These are phyloP conservation scores for Prunella vulgaris DNA, from an alignment of 257 asterid genomes.

Conservation along the genomic window DNA sequence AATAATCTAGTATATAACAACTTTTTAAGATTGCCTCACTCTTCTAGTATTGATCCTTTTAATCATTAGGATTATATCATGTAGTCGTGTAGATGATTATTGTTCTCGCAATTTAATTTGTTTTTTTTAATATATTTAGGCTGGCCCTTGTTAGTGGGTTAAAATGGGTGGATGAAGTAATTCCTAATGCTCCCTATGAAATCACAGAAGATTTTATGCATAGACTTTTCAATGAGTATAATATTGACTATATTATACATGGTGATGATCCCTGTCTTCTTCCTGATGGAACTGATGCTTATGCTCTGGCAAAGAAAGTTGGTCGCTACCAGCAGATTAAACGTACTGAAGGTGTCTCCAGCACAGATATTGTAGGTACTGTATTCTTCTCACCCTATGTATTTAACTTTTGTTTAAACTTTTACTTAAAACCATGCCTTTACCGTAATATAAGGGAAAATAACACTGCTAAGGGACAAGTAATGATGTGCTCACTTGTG, in stretches of 20 bases:
- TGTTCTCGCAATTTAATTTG: constrained; percentile 25
- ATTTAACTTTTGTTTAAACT: background rate
- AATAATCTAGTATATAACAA: background rate
- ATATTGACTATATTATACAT: constrained; percentile 83
- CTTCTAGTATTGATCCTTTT: constrained; percentile 4
- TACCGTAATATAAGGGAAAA: background rate
- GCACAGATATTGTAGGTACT: constrained; percentile 98
- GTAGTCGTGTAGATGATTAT: constrained; percentile 9
- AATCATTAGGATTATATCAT: background rate
- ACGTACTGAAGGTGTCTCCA: constrained; percentile 98
- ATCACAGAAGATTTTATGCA: constrained; percentile 88
- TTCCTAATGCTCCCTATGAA: constrained; percentile 84
- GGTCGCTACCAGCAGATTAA: constrained; percentile 97
- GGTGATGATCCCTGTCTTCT: constrained; percentile 98
- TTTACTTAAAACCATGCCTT: too few species aligned
- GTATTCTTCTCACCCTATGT: constrained; percentile 32
- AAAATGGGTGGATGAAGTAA: constrained; percentile 98
- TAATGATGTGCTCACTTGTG: background rate
- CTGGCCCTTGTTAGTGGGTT: constrained; percentile 86
- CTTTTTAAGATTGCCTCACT: background rate
- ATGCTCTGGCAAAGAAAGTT: constrained; percentile 83
- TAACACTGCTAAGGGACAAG: background rate
- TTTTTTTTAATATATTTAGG: constrained; percentile 35
- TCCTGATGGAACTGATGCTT: constrained; percentile 96
- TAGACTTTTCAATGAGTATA: constrained; percentile 75